A percentile compares a stretch with the other conserved stretches of the same genome.
Evolutionary conservation across 2,329 filamentous ascomycete species (phyloP).

Genomic region (Orbilia javanica): DNA sequence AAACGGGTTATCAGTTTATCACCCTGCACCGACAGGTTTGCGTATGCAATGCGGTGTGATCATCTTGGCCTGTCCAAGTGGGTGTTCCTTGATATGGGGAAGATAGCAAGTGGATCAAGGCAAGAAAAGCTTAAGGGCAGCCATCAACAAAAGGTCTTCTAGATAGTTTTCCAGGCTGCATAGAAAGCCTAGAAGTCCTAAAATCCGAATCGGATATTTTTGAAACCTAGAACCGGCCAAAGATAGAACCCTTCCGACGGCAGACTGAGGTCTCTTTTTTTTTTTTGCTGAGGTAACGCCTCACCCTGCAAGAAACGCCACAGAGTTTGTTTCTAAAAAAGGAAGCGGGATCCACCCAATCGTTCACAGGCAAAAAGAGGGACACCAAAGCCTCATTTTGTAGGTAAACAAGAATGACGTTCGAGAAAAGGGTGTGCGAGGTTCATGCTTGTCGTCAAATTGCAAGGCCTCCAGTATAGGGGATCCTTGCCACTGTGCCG

Average conservation of each 20-base stretch:
- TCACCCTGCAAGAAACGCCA: conserved; percentile 28
- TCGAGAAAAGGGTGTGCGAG: conserved; percentile 22
- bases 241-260: conserved; percentile 36
- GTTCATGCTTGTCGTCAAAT: conserved; percentile 34
- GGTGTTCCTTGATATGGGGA: not conserved
- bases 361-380: conserved; percentile 7
- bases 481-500: conserved; percentile 25
- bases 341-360: conserved; percentile 45
- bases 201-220: conserved; percentile 29
- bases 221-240: conserved; percentile 42
- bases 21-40: conserved; percentile 9
- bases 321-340: conserved; percentile 39
- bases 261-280: conserved; percentile 3
- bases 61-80: not conserved
- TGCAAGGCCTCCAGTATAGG: conserved; percentile 7
- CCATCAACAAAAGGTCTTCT: not conserved
- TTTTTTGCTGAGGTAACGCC: conserved; percentile 37
- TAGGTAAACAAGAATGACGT: conserved; percentile 32
- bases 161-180: not conserved
- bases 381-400: conserved; percentile 20
- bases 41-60: conserved; percentile 10
- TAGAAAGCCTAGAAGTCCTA: not conserved
- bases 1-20: conserved; percentile 28
- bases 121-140: not conserved
- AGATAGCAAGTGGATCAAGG: not conserved